Percentiles rank a stretch among this genome's conserved stretches.
These are phyloP conservation scores for Rostrohypoxylon terebratum DNA, from an alignment of 495 filamentous ascomycete genomes.

Conservation along the genomic window DNA sequence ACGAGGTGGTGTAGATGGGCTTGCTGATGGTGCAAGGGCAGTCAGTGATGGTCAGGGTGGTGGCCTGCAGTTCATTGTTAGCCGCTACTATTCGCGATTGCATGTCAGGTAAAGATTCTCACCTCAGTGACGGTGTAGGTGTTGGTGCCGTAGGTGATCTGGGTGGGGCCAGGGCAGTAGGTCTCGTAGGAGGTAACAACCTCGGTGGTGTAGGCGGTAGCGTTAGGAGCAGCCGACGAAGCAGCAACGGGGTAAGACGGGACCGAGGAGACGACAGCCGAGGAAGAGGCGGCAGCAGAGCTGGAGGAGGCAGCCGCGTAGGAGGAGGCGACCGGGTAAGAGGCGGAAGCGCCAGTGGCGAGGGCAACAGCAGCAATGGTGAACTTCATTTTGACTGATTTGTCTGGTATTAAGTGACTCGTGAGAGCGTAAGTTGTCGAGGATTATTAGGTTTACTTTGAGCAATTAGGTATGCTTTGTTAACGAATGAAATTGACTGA, in stretches of 20 bases:
- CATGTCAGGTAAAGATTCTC: not conserved
- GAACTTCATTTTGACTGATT: constrained; percentile 88
- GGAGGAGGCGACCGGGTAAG: constrained; percentile 55
- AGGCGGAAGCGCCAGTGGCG: constrained; percentile 71
- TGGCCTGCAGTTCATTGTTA: constrained; percentile 61
- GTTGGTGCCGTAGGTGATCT: constrained; percentile 71
- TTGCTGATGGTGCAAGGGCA: constrained; percentile 82
- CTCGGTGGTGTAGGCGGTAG: constrained; percentile 74
- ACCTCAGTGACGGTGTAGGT: constrained; percentile 86
- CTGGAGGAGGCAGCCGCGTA: constrained; percentile 46
- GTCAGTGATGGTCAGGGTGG: constrained; percentile 82
- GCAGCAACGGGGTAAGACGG: constrained; percentile 56
- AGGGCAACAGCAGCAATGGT: constrained; percentile 68
- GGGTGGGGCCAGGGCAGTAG: constrained; percentile 84
- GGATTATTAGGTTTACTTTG: constrained; percentile 44
- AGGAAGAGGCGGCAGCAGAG: constrained; percentile 66
- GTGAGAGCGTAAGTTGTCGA: constrained; percentile 49
- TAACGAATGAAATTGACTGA: constrained; percentile 72
- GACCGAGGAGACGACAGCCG: constrained; percentile 23
- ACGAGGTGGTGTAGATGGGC: constrained; percentile 71
- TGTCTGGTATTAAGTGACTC: constrained; percentile 61
- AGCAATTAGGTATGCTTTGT: constrained; percentile 49
- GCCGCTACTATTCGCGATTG: constrained; percentile 9
- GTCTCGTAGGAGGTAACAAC: constrained; percentile 84
- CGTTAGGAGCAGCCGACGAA: constrained; percentile 50